Base-by-base conservation (phyloP, 805 yeast species). In the Debaryomyces tyrocola region DNA sequence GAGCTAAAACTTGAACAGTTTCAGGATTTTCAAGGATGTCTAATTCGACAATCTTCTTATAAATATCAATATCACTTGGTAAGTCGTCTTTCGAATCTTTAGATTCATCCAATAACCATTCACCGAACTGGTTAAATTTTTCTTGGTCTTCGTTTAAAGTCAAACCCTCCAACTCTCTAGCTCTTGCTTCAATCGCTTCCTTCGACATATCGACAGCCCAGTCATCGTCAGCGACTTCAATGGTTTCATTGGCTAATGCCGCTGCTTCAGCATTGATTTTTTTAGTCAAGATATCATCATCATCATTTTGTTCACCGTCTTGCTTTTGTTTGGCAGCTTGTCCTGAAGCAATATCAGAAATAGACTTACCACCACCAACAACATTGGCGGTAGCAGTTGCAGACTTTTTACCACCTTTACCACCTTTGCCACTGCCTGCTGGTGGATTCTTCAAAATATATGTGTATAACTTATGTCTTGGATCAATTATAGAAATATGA, bases 141-240 rank as follows among this genome's bases (percentile, higher is more conserved):
- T 74, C 77, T 49, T 75, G 78, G 41, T 64, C 69, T 40, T 70
- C 80, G 49, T 66, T 69, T 48, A 78, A 65, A 37, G 71, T 58
- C 48, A 80, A 73, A 20, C 84, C 90, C 69, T 90, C 96, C 54
- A 90, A 77, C 66, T 88, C 96, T 58, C 82, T 74, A 38, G 96
- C 96, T 72, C 99, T 87, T 39, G 87, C 90, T 63, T 86, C 84
- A 54, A 92, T 89, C 48, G 98, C 98, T 72, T 90, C 98, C 67
- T 88, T 94, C 41, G 96, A 87, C 80, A 91, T 89, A 68, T 92
- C 99, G 37, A 91, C 96, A 15, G 97, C 90, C 98, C 98, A 92
- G 55, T 89, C 96, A 56, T 88, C 97, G 63, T 90, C 96, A 53
- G 84, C 84, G 45, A 87, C 86, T 50, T 79, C 83, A 49, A 82